phyloP scores from a whole-genome alignment of 768 basidiomycete species.

The Termitomyces sp. region DNA sequence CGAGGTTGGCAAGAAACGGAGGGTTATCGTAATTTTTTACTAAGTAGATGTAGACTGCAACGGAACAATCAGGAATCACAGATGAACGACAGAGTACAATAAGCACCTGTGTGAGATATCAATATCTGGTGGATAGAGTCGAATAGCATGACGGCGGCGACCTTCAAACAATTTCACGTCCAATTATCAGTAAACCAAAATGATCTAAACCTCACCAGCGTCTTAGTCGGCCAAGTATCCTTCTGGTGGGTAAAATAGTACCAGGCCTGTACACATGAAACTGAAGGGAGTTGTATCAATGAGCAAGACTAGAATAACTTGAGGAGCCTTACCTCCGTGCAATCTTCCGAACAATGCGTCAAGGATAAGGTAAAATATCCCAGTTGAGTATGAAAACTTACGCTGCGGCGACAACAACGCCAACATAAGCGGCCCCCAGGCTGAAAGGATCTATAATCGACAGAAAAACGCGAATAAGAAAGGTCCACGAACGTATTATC shows the following conservation, averaged over 20 bases:
- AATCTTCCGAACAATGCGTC: conserved; percentile 27
- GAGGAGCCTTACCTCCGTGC: conserved; percentile 37
- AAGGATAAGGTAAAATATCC: background rate
- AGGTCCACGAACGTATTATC: conserved; percentile 18
- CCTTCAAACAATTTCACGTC: conserved; percentile 27
- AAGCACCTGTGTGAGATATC: conserved; percentile 45
- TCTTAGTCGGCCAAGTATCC: conserved; percentile 44
- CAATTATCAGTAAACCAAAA: background rate
- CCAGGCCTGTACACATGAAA: conserved; percentile 51
- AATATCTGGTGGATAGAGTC: conserved; percentile 51
- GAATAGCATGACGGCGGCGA: conserved; percentile 40
- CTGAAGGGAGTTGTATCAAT: conserved; percentile 21
- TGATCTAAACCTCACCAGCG: conserved; percentile 30
- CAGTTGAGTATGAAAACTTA: conserved; percentile 24
- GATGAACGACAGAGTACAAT: background rate
- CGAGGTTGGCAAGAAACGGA: conserved; percentile 23
- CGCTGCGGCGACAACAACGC: conserved; percentile 43
- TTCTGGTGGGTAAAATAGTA: conserved; percentile 49
- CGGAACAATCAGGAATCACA: background rate
- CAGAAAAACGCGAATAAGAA: background rate
- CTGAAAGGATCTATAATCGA: conserved; percentile 19
- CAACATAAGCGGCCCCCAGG: conserved; percentile 46
- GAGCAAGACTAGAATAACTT: background rate
- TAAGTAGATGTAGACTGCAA: conserved; percentile 42
- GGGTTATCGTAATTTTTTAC: conserved; percentile 34